A percentile compares a stretch with the other conserved stretches of the same genome.
These are phyloP conservation scores for Excoecaria agallocha DNA, from an alignment of 345 rosid genomes.

Conservation along the genomic window DNA sequence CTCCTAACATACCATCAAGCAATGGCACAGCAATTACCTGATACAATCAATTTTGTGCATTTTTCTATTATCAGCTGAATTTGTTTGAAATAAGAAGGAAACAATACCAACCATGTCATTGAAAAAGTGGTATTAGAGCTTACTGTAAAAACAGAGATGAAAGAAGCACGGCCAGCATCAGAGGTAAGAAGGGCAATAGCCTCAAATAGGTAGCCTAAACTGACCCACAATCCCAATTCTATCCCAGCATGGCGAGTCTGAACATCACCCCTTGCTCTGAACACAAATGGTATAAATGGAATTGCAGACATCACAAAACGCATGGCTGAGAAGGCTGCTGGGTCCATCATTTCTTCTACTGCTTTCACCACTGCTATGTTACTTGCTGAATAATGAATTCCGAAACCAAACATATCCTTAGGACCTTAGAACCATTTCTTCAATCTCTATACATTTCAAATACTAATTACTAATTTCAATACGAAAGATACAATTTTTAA, in stretches of 20 bases:
- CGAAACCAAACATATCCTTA: not conserved
- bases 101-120: too few species aligned
- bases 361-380: slow-evolving; percentile 52
- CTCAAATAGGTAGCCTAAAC: slow-evolving; percentile 56
- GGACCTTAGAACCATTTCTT: too few species aligned
- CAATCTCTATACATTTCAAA: not conserved
- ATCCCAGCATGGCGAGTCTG: slow-evolving; percentile 50
- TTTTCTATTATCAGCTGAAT: too few species aligned
- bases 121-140: slow-evolving; percentile 5
- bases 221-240: slow-evolving; percentile 64
- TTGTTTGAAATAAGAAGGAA: too few species aligned
- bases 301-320: slow-evolving; percentile 53
- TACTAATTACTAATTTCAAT: not conserved
- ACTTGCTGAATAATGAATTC: slow-evolving; percentile 36
- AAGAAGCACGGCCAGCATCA: slow-evolving; percentile 58
- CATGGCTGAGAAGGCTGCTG: slow-evolving; percentile 49
- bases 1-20: slow-evolving; percentile 70
- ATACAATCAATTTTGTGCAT: not conserved
- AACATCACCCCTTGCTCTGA: slow-evolving; percentile 36
- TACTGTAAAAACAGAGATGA: slow-evolving; percentile 50
- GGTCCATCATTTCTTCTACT: slow-evolving; percentile 48
- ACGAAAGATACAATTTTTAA: too few species aligned
- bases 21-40: slow-evolving; percentile 64
- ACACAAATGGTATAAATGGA: slow-evolving; percentile 50
- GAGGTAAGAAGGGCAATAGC: slow-evolving; percentile 56